These are phyloP conservation scores for Lepidium aucheri DNA, from an alignment of 345 rosid species.

Conservation along the genomic window DNA sequence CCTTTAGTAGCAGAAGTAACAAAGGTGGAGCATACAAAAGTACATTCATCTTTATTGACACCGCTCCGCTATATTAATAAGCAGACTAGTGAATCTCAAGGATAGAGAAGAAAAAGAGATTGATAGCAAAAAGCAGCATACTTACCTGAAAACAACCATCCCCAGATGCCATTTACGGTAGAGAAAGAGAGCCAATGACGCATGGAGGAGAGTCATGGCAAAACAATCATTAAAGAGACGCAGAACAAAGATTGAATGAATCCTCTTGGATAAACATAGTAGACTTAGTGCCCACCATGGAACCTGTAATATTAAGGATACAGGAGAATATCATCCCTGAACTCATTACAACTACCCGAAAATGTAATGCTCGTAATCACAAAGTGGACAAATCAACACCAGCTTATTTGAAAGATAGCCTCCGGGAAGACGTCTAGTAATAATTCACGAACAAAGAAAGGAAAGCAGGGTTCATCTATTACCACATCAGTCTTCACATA, in stretches of 20 bases:
- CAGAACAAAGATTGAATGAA: constrained; percentile 89
- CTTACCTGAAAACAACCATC: constrained; percentile 72
- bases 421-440: background rate
- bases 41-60: constrained; percentile 91
- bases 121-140: background rate
- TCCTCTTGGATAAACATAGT: constrained; percentile 82
- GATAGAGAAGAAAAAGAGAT: background rate
- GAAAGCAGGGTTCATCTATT: background rate
- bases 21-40: constrained; percentile 87
- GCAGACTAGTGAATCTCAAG: constrained; percentile 9
- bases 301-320: constrained; percentile 40
- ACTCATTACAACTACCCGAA: background rate
- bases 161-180: constrained; percentile 74
- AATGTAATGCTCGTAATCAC: background rate
- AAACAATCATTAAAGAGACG: constrained; percentile 93
- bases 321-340: background rate
- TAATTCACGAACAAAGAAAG: background rate
- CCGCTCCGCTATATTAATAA: constrained; percentile 52
- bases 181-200: constrained; percentile 57
- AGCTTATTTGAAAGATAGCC: too few species aligned
- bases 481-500: constrained; percentile 80
- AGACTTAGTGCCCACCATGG: constrained; percentile 91
- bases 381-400: too few species aligned
- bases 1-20: constrained; percentile 73
- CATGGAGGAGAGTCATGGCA: constrained; percentile 83